These are phyloP conservation scores for Aspergillus ustus DNA, from an alignment of 2,329 filamentous ascomycete species.

Conservation along the genomic window DNA sequence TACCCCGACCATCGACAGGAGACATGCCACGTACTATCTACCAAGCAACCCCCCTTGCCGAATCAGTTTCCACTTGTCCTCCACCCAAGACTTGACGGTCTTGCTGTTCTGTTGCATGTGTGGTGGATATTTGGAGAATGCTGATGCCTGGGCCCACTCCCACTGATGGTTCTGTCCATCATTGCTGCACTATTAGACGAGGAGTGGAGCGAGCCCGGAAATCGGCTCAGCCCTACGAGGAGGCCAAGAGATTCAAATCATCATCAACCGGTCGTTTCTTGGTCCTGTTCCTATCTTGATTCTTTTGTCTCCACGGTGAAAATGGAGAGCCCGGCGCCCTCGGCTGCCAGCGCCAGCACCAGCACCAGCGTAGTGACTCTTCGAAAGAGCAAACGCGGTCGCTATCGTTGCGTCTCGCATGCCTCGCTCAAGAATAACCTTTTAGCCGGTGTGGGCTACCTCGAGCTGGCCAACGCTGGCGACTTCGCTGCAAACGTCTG, in stretches of 20 bases:
- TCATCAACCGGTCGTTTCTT: not conserved
- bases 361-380: not conserved
- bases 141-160: not conserved
- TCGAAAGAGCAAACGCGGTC: constrained; percentile 1
- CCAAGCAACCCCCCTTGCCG: not conserved
- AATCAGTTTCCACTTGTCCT: not conserved
- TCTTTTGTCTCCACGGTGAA: not conserved
- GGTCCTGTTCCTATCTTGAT: not conserved
- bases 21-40: not conserved
- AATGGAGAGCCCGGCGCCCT: not conserved
- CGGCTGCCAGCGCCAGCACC: not conserved
- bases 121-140: not conserved
- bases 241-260: constrained; percentile 2
- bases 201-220: not conserved
- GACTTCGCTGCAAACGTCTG: constrained; percentile 65
- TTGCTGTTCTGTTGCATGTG: not conserved
- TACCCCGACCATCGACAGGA: not conserved
- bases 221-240: constrained; percentile 27
- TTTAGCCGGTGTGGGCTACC: constrained; percentile 52
- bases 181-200: not conserved
- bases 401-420: constrained; percentile 1
- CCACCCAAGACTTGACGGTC: not conserved
- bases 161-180: not conserved
- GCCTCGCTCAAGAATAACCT: constrained; percentile 36
- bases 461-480: constrained; percentile 60